Conservation (phyloP, 2,329 filamentous ascomycete genomes). For the Macroventuria anomochaeta region DNA sequence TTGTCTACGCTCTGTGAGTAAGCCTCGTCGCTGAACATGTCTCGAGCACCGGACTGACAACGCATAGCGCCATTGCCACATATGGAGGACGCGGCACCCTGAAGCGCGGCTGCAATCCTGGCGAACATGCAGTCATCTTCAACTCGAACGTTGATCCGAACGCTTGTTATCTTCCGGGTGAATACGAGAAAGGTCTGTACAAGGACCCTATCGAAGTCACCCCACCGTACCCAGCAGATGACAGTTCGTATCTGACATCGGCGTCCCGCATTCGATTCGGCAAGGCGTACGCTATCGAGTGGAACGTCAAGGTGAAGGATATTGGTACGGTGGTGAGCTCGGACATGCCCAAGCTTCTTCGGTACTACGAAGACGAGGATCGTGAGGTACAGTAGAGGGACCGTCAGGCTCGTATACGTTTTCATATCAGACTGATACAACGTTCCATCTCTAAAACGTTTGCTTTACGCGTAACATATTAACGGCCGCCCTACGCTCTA, state of each 20-base stretch:
- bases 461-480: no score
- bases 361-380: slow-evolving; percentile 13
- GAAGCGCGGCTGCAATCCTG: slow-evolving; percentile 46
- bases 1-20: slow-evolving; percentile 34
- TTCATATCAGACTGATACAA: no score
- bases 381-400: no score
- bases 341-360: slow-evolving; percentile 29
- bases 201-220: slow-evolving; percentile 51
- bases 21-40: no score
- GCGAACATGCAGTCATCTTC: slow-evolving; percentile 51
- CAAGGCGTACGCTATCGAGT: slow-evolving; percentile 47
- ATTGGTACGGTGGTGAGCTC: slow-evolving; percentile 46
- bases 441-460: no score
- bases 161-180: slow-evolving; percentile 19
- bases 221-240: slow-evolving; percentile 24
- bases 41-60: no score
- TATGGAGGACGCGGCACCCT: slow-evolving; percentile 47
- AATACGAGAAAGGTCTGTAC: slow-evolving; percentile 41
- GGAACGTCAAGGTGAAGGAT: slow-evolving; percentile 53
- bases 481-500: no score
- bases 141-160: slow-evolving; percentile 13
- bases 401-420: no score
- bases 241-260: background rate
- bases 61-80: slow-evolving; percentile 49
- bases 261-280: slow-evolving; percentile 52